Base-by-base conservation (phyloP, 495 filamentous ascomycete genomes). In the Penicillium parvum region DNA sequence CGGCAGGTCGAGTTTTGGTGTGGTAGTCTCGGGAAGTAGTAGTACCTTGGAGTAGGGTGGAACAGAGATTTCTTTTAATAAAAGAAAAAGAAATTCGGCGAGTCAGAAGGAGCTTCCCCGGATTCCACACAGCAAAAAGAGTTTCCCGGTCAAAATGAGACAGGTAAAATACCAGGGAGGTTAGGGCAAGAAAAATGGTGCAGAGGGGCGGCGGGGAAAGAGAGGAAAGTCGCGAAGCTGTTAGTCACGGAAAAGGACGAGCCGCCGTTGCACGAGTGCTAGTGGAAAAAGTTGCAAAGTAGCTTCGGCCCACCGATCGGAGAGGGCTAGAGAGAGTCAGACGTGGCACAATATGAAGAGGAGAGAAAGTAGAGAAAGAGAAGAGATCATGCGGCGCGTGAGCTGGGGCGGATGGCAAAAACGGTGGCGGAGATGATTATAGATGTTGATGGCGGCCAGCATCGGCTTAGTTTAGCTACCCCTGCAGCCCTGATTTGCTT, bases 241-340 rank as follows among this genome's bases (percentile, higher is more conserved):
- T 72, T 72, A 72, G 69, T 72, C 67, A 72, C 64, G 57, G 63
- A 72, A 65, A 58, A 52, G 57, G 45, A 38, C 49, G 56, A 53
- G 29, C 61, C 61, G 54, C 49, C 47, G 53, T 65, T 48, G 53
- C 36, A 43, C 46, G 39, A n/a, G 37, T 21, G 19, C 16, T n/a
- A 19, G 33, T 40, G 35, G 47, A 37, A 40, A 42, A 25, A 14
- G 35, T 42, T 12, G 40, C 11, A 18, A 14, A 36, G 11, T 36
- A 6, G 18, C 18, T 36, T 36, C 18, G 39, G 37, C 40, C 41
- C 29, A 26, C 41, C 33, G 32, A 30, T 39, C 29, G 40, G 28
- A 18, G 32, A 33, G 8, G 20, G 40, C 5, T 40, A 19, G 19
- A 30, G 15, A 5, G 14, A 11, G 36, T 4, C 1, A 20, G 5